Percentiles rank a stretch among this genome's conserved stretches.
Evolutionary conservation across 2,329 filamentous ascomycete species (phyloP).

Genomic region (Monosporascus sp.): DNA sequence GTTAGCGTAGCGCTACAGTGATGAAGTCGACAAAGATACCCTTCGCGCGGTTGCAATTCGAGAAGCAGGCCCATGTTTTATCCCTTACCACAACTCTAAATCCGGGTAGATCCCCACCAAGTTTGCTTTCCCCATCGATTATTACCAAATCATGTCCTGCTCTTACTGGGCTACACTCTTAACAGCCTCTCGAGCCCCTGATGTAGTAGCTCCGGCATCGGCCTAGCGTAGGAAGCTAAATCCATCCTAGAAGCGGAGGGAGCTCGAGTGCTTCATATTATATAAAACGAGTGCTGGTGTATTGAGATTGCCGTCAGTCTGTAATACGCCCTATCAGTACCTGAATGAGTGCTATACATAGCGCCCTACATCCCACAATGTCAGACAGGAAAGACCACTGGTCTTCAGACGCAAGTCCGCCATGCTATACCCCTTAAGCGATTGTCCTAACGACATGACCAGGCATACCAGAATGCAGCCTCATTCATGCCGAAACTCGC

Average conservation of each 20-base stretch:
- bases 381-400: constrained; percentile 29
- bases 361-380: constrained; percentile 7
- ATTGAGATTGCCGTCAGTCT: too few relatives aligned
- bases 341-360: too few relatives aligned
- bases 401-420: constrained; percentile 30
- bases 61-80: too few relatives aligned
- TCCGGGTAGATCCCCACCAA: too few relatives aligned
- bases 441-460: constrained; percentile 1
- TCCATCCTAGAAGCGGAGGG: too few relatives aligned
- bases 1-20: neutral
- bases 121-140: too few relatives aligned
- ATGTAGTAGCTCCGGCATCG: neutral
- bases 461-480: constrained; percentile 57
- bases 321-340: too few relatives aligned
- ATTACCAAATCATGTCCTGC: too few relatives aligned
- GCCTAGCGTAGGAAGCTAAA: neutral
- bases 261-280: too few relatives aligned
- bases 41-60: neutral
- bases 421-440: neutral
- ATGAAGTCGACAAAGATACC: neutral
- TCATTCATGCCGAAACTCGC: constrained; percentile 60
- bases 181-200: neutral
- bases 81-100: too few relatives aligned
- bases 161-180: neutral
- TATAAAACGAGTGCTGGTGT: too few relatives aligned